Evolutionary conservation across 352 stramenopile species (phyloP), one percentile per base, ranked within the genome.

Genomic region (Phytopythium oedochilum): DNA sequence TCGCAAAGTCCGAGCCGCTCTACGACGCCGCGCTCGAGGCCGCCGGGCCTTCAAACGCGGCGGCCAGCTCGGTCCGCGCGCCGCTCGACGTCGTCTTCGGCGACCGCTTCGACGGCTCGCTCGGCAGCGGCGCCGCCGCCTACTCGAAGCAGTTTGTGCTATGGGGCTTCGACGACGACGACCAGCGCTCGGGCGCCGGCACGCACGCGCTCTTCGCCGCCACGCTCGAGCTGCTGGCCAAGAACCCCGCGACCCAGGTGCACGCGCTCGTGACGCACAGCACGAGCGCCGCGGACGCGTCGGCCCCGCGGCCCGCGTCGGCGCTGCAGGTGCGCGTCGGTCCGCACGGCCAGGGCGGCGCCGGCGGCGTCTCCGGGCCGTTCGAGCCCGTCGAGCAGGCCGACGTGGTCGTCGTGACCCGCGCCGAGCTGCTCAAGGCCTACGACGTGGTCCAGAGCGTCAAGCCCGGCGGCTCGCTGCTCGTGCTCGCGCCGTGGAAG

Each of bases 131-230:
- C 31, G 54, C 54, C 0, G 76, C 81, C 29, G 70, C 71, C 1
- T 87, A 79, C 64, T 80, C 85, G 11, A 96, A 91, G 54, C 85
- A 97, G 65, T 96, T 87, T 66, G 72, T 97, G 47, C 90, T 97
- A 61, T 97, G 79, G 69, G 86, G 88, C 36, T 96, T 91, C 61
- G 85, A 89, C 36, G 85, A 80, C 45, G 83, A 92, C 42, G 75
- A 86, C 22, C 61, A 76, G 55, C 70, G 72, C 42, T 29, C 53
- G 32, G 66, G 69, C 32, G 63, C 57, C 0, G 48, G 66, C 22
- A 64, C 83, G 14, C 68, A 60, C 29, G 51, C 51, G 23, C 50
- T 60, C 32, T 87, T 85, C 55, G 35, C 55, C 23, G 59, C 65
- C 43, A 85, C 74, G 35, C 61, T 89, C 29, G 52, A 70, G 40